phyloP scores from a whole-genome alignment of 352 stramenopile genomes.

The Phytophthora agathidicida region DNA sequence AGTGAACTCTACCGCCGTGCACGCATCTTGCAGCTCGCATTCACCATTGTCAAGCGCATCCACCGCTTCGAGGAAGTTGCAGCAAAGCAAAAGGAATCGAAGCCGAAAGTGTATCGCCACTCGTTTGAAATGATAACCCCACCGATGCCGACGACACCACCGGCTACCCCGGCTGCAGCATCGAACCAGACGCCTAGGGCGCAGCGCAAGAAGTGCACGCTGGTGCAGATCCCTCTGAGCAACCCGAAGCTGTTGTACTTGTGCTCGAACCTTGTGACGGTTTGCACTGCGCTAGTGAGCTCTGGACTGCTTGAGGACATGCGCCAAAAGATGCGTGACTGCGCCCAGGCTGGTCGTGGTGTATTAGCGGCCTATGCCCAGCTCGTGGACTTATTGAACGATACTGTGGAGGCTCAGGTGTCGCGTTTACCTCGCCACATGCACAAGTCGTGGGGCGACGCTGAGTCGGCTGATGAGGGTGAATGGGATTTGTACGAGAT shows the following conservation, averaged over 20 bases:
- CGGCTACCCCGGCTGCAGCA: background rate
- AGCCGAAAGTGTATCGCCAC: conserved; percentile 50
- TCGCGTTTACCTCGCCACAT: conserved; percentile 45
- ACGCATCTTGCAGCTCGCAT: conserved; percentile 62
- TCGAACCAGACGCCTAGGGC: conserved; percentile 14
- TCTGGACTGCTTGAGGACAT: conserved; percentile 50
- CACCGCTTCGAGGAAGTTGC: conserved; percentile 63
- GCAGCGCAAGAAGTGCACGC: conserved; percentile 36
- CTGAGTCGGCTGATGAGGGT: conserved; percentile 44
- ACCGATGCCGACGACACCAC: conserved; percentile 22
- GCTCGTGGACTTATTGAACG: conserved; percentile 52
- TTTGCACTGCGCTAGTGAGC: conserved; percentile 45
- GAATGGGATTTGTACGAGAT: conserved; percentile 65
- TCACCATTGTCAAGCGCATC: conserved; percentile 64
- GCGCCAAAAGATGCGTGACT: conserved; percentile 54
- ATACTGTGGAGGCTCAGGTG: conserved; percentile 52
- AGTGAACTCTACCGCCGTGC: conserved; percentile 61
- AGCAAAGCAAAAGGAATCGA: conserved; percentile 38
- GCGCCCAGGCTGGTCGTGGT: conserved; percentile 43
- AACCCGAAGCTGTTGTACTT: conserved; percentile 64
- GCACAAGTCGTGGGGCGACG: conserved; percentile 44
- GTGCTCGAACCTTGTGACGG: conserved; percentile 61
- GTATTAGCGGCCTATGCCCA: conserved; percentile 50
- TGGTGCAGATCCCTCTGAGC: conserved; percentile 65
- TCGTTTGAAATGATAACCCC: conserved; percentile 71